Base-by-base conservation (phyloP, 352 stramenopile species). In the Phytophthora aleatoria region DNA sequence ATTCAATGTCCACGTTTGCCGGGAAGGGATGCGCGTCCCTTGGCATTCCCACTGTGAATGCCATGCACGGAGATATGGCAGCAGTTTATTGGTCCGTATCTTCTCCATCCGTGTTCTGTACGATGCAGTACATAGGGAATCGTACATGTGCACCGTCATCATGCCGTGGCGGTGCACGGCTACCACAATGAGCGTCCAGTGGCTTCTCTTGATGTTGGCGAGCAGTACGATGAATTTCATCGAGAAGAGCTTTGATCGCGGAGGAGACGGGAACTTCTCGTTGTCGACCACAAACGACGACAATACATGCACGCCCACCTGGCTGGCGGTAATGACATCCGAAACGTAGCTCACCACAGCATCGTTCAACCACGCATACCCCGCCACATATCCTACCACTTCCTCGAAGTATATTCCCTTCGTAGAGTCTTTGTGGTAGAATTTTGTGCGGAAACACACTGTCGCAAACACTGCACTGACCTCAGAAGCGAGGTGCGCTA, bases 181-280 rank as follows among this genome's bases (percentile, higher is more conserved):
- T 5, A 52, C 26, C 15, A 52, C 12, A 15, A 52, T 13, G 3
- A 52, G 28, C 35, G 28, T 39, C 45, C 45, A 52, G 45, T 52
- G 27, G 12, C 6, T 12, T 13, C 15, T 33, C 11, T 13, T 13
- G 45, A 26, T 20, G 13, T 27, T 52, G 9, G 39, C 15, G 20
- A 12, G 15, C 15, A 39, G 27, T 8, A 39, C 10, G 26, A 52
- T 27, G 28, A 39, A 39, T 27, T 39, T 52, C 27, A 52, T 52
- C 28, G 45, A 52, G 15, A 52, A 24, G 1, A 41, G 27, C 11
- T 41, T 52, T 1, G 12, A 3, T 26, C 8, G 15, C 16, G 45
- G 45, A 1, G 27, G 45, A n/a, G 13, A 39, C 27, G 45, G 45
- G 5, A 41, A 52, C 35, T 39, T 20, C 8, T 36, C 3, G 2